These are phyloP conservation scores for Leishmania tropica DNA, from an alignment of 208 protist genomes.

Conservation along the genomic window DNA sequence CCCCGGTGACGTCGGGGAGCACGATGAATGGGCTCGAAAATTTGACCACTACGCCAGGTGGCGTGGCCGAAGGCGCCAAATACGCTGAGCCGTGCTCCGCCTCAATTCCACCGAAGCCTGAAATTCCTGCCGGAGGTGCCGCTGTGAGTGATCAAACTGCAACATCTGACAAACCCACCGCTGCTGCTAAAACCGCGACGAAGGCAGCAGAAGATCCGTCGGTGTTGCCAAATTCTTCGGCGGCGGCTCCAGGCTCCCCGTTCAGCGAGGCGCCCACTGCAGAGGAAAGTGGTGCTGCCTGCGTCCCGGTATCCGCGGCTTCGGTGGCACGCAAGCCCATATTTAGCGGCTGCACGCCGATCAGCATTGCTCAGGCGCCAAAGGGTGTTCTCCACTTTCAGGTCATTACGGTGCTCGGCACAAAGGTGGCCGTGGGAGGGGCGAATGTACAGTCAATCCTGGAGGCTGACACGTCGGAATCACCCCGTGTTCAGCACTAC, in stretches of 20 bases:
- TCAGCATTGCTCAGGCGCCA: slow-evolving; percentile 22
- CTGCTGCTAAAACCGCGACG: slow-evolving; percentile 3
- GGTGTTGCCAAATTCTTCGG: not conserved
- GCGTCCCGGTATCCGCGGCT: not conserved
- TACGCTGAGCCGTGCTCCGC: not conserved
- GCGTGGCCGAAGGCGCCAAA: not conserved
- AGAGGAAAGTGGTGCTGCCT: not conserved
- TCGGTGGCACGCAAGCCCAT: slow-evolving; percentile 3
- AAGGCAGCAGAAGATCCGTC: not conserved
- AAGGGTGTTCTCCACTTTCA: slow-evolving; percentile 26
- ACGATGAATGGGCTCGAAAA: not conserved
- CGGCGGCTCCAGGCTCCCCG: not conserved
- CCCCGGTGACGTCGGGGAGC: not conserved
- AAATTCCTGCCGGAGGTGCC: not conserved
- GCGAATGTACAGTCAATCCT: slow-evolving; percentile 24
- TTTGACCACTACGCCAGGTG: not conserved
- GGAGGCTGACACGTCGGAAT: slow-evolving; percentile 4
- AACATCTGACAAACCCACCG: not conserved
- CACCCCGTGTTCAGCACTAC: slow-evolving; percentile 38
- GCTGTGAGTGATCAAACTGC: not conserved
- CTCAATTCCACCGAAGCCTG: not conserved
- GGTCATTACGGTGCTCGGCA: slow-evolving; percentile 27
- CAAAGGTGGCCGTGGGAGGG: slow-evolving; percentile 22
- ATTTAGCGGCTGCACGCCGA: slow-evolving; percentile 28
- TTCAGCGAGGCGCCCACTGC: not conserved